Evolutionary conservation across 148 eudicot genomes (phyloP).

Genomic region (Salicornia ramosissima): DNA sequence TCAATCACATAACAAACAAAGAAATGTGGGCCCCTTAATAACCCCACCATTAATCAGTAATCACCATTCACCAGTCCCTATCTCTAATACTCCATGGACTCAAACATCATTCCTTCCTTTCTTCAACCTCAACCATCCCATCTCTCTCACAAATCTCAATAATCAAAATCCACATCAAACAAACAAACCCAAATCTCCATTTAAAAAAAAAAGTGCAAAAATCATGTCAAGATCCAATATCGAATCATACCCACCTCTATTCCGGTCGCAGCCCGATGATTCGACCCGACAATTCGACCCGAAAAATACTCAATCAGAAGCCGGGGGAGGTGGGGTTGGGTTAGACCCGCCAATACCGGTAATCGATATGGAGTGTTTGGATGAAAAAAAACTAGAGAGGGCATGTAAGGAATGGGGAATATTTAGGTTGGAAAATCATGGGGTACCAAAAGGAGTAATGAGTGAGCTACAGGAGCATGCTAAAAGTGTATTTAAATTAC

Average conservation of each 20-base stretch:
- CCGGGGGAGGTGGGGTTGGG: not conserved
- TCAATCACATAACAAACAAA: not conserved
- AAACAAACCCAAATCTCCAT: no score
- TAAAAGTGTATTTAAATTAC: conserved; percentile 27
- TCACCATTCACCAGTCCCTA: conserved; percentile 9
- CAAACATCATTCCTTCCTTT: not conserved
- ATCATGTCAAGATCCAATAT: conserved; percentile 12
- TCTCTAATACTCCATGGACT: not conserved
- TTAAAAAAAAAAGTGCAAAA: not conserved
- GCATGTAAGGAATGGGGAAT: conserved; percentile 68
- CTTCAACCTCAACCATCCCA: conserved; percentile 2
- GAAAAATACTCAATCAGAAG: not conserved
- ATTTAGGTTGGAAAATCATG: conserved; percentile 71
- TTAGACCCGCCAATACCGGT: conserved; percentile 37
- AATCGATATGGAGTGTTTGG: conserved; percentile 42
- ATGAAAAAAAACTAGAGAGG: conserved; percentile 26
- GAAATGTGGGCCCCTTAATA: not conserved
- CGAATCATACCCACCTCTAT: conserved; percentile 37
- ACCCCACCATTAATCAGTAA: conserved; percentile 3
- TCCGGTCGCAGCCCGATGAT: conserved; percentile 18
- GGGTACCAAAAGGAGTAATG: conserved; percentile 43
- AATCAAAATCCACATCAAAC: no score
- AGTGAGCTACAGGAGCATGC: conserved; percentile 33
- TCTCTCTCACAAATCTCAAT: not conserved
- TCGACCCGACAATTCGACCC: conserved; percentile 6